Base-by-base conservation (phyloP, 345 rosid genomes). In the Chamaenerion angustifolium region DNA sequence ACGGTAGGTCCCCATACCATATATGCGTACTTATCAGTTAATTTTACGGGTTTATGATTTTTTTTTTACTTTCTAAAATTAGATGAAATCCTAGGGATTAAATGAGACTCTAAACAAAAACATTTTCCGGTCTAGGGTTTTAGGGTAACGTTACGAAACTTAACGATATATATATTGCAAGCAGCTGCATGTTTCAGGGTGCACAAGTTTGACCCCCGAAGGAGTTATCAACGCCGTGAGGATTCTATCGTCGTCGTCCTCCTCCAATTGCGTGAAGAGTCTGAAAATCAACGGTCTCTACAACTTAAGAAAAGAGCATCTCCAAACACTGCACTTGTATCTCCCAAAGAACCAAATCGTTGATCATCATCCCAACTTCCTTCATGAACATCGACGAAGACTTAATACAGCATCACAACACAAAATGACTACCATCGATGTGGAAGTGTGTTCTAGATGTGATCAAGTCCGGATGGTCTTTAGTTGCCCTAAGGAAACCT, bases 381-480 rank as follows among this genome's bases (percentile, higher is more conserved):
- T 55, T 10, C 40, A 41, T 14, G 25, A 15, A 23, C 59, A 15
- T 16, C 18, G 9, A 16, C 15, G 25, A 21, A 46, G 17, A 64
- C 37, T 12, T 4, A 8, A 14, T 48, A 35, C 25, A 21, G 2
- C 25, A 21, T 21, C 25, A 16, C 0, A 43, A 49, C 49, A 11
- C 35, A 14, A 13, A 37, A 27, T 3, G 8, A 49, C 42, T 9
- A 45, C 54, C 0, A 56, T 79, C 1, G 95, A 90, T 3, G 76
- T 86, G 9, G 83, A 76, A 23, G 43, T 75, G 15, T 90, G 98
- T 58, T 85, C 83, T 1, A 71, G 50, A 51, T 86, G 98, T 64
- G 49, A 65, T 13, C 62, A 78, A 60, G 81, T 86, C 23, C 72
- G 63, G 56, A 60, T 74, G 66, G 77, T 83, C 43, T 74, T 76